These are phyloP conservation scores for Malus asiatica DNA, from an alignment of 306 rosid species.

Conservation along the genomic window DNA sequence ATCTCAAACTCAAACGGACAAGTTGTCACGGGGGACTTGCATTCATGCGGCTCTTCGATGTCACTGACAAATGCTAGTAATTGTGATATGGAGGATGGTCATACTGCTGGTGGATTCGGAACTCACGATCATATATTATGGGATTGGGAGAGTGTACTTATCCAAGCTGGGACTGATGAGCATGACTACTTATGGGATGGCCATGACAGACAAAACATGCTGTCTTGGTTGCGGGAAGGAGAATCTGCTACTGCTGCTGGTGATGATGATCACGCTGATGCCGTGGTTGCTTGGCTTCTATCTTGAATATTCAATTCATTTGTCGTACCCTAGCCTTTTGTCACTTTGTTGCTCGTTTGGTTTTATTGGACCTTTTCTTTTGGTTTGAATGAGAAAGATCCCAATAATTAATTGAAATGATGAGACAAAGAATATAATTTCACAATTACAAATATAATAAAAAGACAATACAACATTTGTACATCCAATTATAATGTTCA, in stretches of 20 bases:
- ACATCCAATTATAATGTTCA: too few species aligned
- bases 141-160: constrained; percentile 7
- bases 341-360: background rate
- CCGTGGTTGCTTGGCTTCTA: constrained; percentile 44
- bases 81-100: background rate
- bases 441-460: too few species aligned
- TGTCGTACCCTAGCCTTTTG: background rate
- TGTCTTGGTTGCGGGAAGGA: constrained; percentile 33
- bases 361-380: background rate
- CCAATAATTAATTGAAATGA: background rate
- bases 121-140: background rate
- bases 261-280: constrained; percentile 11
- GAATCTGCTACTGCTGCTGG: background rate
- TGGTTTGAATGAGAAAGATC: background rate
- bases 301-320: constrained; percentile 25
- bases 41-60: background rate
- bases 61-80: background rate
- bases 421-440: background rate
- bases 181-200: background rate
- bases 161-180: background rate
- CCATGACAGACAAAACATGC: constrained; percentile 15
- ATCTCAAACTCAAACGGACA: background rate
- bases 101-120: background rate
- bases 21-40: background rate
- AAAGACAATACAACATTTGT: background rate